Evolutionary conservation across 139 green algal genomes (phyloP), one percentile per base, ranked within the genome.

Genomic region (Pseudopediastrum boryanum): DNA sequence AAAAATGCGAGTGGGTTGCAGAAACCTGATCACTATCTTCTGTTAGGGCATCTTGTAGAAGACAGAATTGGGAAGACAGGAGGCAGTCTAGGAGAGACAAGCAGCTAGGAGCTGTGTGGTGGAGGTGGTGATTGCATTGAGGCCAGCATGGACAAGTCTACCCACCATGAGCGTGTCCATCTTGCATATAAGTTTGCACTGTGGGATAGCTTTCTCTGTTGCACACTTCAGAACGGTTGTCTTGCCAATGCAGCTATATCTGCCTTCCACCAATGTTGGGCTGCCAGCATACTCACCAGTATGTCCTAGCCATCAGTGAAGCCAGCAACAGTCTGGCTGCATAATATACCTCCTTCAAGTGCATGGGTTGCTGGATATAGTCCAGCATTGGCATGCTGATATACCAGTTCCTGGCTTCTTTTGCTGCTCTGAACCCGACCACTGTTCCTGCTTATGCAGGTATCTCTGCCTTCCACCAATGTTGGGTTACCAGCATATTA

Each of bases 261-360:
- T 99, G 52, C 92, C 93, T 4, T 85, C 75, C 13, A 96, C 96
- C 51, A 76, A 83, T 1, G 42, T 77, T 10, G 96, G 92, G 1
- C 85, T 99, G 82, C 93, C 96, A 3, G 95, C 96, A 1, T 99
- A 99, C 81, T n/a, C n/a, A n/a, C n/a, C n/a, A n/a, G n/a, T 99
- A 99, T 75, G 92, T 99, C 38, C 86, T 99, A 19, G 96, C 96
- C 0, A 69, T 92, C 0, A 94, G 88, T 23, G 96, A 99, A 86
- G 97, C 97, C 0, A 97, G 89, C 5, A 95, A 88, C 66, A 99
- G 99, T 87, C 88, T 99, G 6, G 90, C 94, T n/a, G n/a, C n/a
- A n/a, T n/a, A n/a, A n/a, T n/a, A n/a, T n/a, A n/a, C n/a, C n/a
- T n/a, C n/a, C n/a, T n/a, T n/a, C n/a, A n/a, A n/a, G n/a, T n/a